These are phyloP conservation scores for Alternaria novae-zelandiae DNA, from an alignment of 2,329 filamentous ascomycete species.

Conservation along the genomic window DNA sequence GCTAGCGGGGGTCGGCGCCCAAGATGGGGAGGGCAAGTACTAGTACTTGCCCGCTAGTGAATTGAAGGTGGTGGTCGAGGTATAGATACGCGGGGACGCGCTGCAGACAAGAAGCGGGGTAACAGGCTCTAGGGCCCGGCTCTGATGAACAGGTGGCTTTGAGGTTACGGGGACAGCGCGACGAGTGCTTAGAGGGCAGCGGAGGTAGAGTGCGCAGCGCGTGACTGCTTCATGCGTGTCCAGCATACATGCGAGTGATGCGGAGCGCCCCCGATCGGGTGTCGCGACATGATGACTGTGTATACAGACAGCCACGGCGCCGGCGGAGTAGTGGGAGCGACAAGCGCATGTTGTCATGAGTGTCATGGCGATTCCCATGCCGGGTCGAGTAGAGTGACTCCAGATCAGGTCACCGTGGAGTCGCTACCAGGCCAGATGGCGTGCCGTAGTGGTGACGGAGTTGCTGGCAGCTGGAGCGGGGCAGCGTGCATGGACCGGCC, in stretches of 20 bases:
- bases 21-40: constrained; percentile 28
- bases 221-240: constrained; percentile 40
- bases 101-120: constrained; percentile 47
- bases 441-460: constrained; percentile 6
- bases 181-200: constrained; percentile 33
- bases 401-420: background rate
- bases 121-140: constrained; percentile 36
- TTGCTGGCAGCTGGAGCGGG: constrained; percentile 10
- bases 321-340: background rate
- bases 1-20: constrained; percentile 37
- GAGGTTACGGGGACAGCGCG: constrained; percentile 40
- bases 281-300: constrained; percentile 19
- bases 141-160: constrained; percentile 47
- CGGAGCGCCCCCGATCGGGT: constrained; percentile 32
- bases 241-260: constrained; percentile 38
- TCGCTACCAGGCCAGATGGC: background rate
- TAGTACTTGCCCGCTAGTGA: constrained; percentile 29
- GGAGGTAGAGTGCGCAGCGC: constrained; percentile 35
- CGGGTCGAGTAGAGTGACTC: background rate
- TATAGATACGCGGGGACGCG: constrained; percentile 36
- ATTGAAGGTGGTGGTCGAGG: constrained; percentile 14
- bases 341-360: constrained; percentile 7
- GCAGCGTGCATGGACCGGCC: constrained; percentile 23
- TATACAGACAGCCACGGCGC: background rate
- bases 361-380: background rate